phyloP scores from a whole-genome alignment of 2,329 filamentous ascomycete genomes.

The Sporothrix globosa region DNA sequence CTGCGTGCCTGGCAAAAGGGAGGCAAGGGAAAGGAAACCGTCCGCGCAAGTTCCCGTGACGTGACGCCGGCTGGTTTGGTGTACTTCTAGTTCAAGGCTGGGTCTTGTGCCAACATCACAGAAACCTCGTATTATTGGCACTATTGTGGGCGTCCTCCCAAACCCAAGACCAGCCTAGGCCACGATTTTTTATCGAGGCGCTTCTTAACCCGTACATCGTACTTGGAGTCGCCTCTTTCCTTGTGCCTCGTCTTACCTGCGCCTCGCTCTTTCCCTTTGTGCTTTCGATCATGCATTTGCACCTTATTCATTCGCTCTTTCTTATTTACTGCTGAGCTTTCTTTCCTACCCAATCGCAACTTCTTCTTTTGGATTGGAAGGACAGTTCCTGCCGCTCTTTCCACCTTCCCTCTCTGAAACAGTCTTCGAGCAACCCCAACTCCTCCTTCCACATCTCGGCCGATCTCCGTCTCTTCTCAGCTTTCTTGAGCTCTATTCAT shows the following conservation, averaged over 20 bases:
- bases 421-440: neutral
- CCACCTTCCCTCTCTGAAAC: slow-evolving; percentile 18
- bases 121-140: neutral
- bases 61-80: neutral
- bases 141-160: slow-evolving; percentile 22
- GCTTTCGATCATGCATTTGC: neutral
- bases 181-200: neutral
- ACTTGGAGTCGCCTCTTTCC: neutral
- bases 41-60: slow-evolving; percentile 19
- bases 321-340: neutral
- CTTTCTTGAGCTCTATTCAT: neutral
- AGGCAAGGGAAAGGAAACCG: neutral
- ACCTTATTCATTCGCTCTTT: neutral
- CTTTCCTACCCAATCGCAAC: neutral
- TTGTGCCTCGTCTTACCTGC: neutral
- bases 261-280: slow-evolving; percentile 17
- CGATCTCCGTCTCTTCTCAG: neutral
- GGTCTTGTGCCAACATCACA: neutral
- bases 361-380: neutral
- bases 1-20: neutral
- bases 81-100: too few species aligned
- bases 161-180: neutral
- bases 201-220: neutral
- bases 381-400: neutral
- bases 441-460: slow-evolving; percentile 10